Base-by-base conservation (phyloP, 1,284 basidiomycete species). In the Fomitiporia mediterranea region DNA sequence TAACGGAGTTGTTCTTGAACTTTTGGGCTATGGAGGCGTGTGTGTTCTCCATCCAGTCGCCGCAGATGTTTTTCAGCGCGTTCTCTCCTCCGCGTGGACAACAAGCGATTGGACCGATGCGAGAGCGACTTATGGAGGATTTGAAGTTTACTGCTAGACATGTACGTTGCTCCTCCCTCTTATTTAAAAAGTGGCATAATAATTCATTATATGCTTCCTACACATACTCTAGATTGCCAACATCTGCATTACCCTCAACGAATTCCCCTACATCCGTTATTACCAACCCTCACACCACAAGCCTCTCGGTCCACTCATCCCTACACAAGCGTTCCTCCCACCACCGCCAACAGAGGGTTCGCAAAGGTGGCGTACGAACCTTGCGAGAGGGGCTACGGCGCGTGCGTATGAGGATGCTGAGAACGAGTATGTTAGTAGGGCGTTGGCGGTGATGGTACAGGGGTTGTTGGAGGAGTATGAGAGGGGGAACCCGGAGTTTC, bases 261-360 rank as follows among this genome's bases (percentile, higher is more conserved):
- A 99, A 69, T 94, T 89, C 66, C 97, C 97, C 0, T 88, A 86
- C 68, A 91, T 99, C 63, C 89, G 97, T 23, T 99, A 98, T 73
- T 98, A 98, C 70, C 74, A 90, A 54, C 94, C 96, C 2, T 73
- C 81, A 8, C 82, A 91, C 64, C 92, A 97, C 66, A 77, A 79
- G 1, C 93, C 94, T 0, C 78, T 99, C 15, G 96, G 97, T 1
- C 85, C 95, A 0, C 79, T 95, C 40, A 83, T 85, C 61, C 86
- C 86, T 72, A 80, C 51, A 7, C 30, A 37, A 25, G 13, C 46
- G 74, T 81, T 23, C 77, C 82, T 11, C 81, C 86, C n/a, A 82
- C 82, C 34, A 62, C 79, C 13, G 50, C 64, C 55, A 55, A 30
- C 47, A 28, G 86, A 89, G 66, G 70, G 72, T 38, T 81, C 78